These are phyloP conservation scores for Aurinia saxatilis DNA, from an alignment of 345 rosid species.

Conservation along the genomic window DNA sequence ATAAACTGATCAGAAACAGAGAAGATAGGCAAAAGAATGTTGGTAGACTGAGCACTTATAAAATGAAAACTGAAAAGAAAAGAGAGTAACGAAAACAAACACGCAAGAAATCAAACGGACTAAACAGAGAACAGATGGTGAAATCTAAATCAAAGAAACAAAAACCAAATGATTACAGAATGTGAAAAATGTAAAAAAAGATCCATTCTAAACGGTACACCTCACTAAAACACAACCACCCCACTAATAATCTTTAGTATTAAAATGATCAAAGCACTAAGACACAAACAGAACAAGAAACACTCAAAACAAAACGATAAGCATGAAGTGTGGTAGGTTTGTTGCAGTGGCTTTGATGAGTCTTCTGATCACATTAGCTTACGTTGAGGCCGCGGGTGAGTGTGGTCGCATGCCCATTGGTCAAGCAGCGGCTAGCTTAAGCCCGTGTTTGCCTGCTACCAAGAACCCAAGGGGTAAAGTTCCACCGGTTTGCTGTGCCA, in stretches of 20 bases:
- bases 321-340: constrained; percentile 26
- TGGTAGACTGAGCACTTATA: not conserved
- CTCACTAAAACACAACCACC: constrained; percentile 27
- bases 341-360: constrained; percentile 23
- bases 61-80: too few species aligned
- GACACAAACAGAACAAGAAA: constrained; percentile 8
- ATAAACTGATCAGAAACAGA: not conserved
- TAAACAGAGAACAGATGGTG: constrained; percentile 18
- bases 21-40: not conserved
- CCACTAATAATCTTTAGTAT: constrained; percentile 20
- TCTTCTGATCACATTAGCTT: constrained; percentile 21
- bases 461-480: constrained; percentile 42
- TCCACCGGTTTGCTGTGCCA: constrained; percentile 64
- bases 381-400: constrained; percentile 46
- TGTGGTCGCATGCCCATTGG: constrained; percentile 65
- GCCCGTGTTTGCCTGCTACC: constrained; percentile 68
- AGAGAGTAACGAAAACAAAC: not conserved
- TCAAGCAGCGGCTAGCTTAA: constrained; percentile 62
- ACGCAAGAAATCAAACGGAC: constrained; percentile 1
- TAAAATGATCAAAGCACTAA: constrained; percentile 19
- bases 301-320: not conserved
- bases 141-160: constrained; percentile 24
- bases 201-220: constrained; percentile 1
- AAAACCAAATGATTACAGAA: constrained; percentile 17
- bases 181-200: not conserved